Conservation (phyloP, 2,329 filamentous ascomycete species). For the Epicoccum nigrum region DNA sequence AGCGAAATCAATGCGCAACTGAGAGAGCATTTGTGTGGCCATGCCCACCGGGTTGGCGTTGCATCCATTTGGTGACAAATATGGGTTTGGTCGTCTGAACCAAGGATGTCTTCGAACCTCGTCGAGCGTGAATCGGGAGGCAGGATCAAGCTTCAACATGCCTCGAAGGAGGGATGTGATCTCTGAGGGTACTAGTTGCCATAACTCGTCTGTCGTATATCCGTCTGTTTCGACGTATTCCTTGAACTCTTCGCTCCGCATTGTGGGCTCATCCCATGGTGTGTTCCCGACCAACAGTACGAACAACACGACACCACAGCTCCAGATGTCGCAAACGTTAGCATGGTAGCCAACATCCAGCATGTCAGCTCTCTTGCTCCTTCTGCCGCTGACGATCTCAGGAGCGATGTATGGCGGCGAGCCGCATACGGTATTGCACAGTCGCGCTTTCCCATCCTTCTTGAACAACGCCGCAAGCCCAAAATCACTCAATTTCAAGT, state of each 20-base stretch:
- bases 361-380: slow-evolving; percentile 54
- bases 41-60: slow-evolving; percentile 80
- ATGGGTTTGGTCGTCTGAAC: slow-evolving; percentile 84
- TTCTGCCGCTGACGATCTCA: slow-evolving; percentile 71
- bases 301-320: slow-evolving; percentile 96
- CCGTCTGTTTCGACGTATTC: slow-evolving; percentile 83
- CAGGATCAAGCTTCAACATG: slow-evolving; percentile 84
- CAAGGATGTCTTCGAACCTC: slow-evolving; percentile 91
- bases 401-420: slow-evolving; percentile 97
- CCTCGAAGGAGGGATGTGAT: slow-evolving; percentile 84
- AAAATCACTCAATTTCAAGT: slow-evolving; percentile 95
- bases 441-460: slow-evolving; percentile 81
- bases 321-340: slow-evolving; percentile 93
- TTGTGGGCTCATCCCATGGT: slow-evolving; percentile 92
- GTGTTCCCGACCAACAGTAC: slow-evolving; percentile 95
- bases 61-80: slow-evolving; percentile 75
- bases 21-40: slow-evolving; percentile 94
- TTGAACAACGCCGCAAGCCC: slow-evolving; percentile 93
- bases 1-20: slow-evolving; percentile 85
- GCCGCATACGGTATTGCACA: slow-evolving; percentile 88
- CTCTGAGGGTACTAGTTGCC: slow-evolving; percentile 76
- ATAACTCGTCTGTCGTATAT: slow-evolving; percentile 83
- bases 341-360: slow-evolving; percentile 70
- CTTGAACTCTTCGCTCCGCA: slow-evolving; percentile 85
- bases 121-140: slow-evolving; percentile 80